A percentile compares a stretch with the other conserved stretches of the same genome.
Conservation (phyloP, 1,284 basidiomycete species). For the Ganoderma lucidum region DNA sequence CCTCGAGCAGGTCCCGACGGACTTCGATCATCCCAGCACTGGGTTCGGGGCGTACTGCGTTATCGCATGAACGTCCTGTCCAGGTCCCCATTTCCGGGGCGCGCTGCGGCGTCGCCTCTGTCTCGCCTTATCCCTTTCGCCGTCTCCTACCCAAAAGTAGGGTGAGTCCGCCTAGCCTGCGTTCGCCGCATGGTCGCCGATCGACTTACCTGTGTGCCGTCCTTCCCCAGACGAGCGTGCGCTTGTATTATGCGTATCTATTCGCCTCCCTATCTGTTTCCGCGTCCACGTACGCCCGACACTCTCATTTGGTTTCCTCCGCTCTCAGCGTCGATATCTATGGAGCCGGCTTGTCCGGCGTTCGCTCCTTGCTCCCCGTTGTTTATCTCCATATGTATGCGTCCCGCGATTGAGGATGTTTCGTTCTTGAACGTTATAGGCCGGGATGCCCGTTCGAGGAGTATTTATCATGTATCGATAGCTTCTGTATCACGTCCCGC, state of each 20-base stretch:
- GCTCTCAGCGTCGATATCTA: conserved; percentile 9
- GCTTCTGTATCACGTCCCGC: conserved; percentile 8
- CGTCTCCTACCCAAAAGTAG: conserved; percentile 3
- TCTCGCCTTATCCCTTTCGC: not conserved
- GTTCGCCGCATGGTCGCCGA: not conserved
- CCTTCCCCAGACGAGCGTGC: conserved; percentile 5
- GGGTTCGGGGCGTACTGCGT: conserved; percentile 16
- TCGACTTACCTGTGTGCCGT: not conserved
- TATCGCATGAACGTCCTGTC: conserved; percentile 4
- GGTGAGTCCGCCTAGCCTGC: not conserved
- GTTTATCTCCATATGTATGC: not conserved
- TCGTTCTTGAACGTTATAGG: conserved; percentile 1
- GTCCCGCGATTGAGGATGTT: not conserved
- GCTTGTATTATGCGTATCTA: conserved; percentile 3
- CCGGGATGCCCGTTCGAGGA: not conserved
- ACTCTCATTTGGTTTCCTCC: not conserved
- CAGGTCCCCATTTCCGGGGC: not conserved
- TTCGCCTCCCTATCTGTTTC: not conserved
- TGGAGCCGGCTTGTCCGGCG: conserved; percentile 4
- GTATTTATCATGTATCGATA: conserved; percentile 12
- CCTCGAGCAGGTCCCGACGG: conserved; percentile 8
- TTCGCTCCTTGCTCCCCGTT: not conserved
- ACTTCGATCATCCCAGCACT: conserved; percentile 15
- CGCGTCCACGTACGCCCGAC: not conserved
- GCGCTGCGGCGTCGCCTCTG: not conserved